Base-by-base conservation (phyloP, 371 early-diverging fungal genomes). In the Circinella umbellata region DNA sequence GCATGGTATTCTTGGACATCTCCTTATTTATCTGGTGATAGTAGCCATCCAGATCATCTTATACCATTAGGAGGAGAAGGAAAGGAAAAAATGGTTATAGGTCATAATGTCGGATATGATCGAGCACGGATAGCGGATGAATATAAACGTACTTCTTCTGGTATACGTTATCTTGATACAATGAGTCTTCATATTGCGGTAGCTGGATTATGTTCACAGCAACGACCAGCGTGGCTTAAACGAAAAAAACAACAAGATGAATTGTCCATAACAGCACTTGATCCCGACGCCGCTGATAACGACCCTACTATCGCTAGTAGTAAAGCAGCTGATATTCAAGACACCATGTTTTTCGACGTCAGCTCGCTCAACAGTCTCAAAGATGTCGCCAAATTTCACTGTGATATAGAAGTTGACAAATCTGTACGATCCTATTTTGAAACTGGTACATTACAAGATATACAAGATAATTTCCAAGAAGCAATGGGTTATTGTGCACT, bases 1-100 rank as follows among this genome's bases (percentile, higher is more conserved):
- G 88, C 89, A 9, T 97, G 98, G 98, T 99, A 98, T 79, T 84
- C 91, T 34, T 99, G 98, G 98, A 85, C 91, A 17, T 93, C 97
- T 10, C 97, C 98, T 9, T 81, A 76, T 73, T 47, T 80, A 10
- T 39, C 64, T 4, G 81, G 83, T 8, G 80, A 88, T 38, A 79
- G 81, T 27, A 27, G 74, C 5, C 66, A 69, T 9, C 75, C 74
- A 18, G 80, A 78, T 34, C 88, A 85, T 55, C 76, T 96, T 67
- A 92, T 97, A 38, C 92, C 94, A 4, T 70, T 95, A 63, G 84
- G 82, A 60, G 55, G 64, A 63, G 61, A 48, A 46, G 35, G 71
- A 87, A 20, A 80, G 89, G 42, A 11, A 42, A 80, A 89, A 0
- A 66, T 98, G 1, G 73, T 97, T 10, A 86, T 99, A 9, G 99